A percentile compares a stretch with the other conserved stretches of the same genome.
Conservation (phyloP, 495 filamentous ascomycete genomes). For the Penicillium diatomitis region DNA sequence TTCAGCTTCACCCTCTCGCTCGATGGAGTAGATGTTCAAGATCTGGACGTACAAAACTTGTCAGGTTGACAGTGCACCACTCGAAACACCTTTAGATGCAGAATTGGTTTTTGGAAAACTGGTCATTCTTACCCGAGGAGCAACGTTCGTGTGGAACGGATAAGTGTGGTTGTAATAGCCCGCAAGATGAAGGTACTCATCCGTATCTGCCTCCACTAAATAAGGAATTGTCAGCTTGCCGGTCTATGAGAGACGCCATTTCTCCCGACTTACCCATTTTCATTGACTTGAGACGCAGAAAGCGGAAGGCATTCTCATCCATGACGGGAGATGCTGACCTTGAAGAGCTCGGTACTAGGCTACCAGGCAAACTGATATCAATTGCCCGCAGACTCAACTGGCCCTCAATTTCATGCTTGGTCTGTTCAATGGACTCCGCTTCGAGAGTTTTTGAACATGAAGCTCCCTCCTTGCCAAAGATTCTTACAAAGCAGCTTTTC, state of each 20-base stretch:
- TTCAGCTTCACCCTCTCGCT: background rate
- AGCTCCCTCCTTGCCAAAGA: no score
- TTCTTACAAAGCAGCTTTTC: no score
- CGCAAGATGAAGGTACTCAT: background rate
- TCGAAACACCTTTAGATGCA: no score
- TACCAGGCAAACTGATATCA: background rate
- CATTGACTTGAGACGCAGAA: background rate
- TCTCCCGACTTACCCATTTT: background rate
- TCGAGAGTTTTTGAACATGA: no score
- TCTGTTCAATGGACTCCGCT: no score
- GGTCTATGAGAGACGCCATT: background rate
- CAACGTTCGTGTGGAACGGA: background rate
- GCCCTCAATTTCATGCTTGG: background rate
- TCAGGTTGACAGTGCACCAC: no score
- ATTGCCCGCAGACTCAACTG: background rate
- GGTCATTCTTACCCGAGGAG: no score
- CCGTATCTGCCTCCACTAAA: background rate
- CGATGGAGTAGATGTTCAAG: background rate
- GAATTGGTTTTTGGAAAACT: no score
- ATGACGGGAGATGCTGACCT: background rate
- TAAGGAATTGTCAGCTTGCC: background rate
- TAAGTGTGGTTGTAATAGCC: background rate
- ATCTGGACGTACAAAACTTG: background rate
- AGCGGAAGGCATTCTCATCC: background rate
- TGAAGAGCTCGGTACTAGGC: no score